These are phyloP conservation scores for Fusarium hainanense DNA, from an alignment of 2,329 filamentous ascomycete genomes.

Conservation along the genomic window DNA sequence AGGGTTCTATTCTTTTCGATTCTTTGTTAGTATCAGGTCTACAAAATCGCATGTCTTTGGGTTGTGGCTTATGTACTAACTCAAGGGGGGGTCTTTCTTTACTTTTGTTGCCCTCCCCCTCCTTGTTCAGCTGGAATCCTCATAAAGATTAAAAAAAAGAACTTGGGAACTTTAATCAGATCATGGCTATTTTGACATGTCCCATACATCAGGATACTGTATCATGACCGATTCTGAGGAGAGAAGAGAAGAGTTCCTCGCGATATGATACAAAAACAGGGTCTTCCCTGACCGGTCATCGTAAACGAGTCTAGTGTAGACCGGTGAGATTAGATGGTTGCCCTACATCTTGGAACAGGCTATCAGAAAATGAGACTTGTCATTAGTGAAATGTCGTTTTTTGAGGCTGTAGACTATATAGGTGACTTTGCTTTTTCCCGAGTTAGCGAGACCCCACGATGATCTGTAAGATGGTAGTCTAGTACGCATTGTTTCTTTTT, in stretches of 20 bases:
- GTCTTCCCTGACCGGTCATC: slow-evolving; percentile 11
- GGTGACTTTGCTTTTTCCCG: background rate
- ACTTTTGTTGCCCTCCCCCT: background rate
- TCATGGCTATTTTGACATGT: slow-evolving; percentile 1
- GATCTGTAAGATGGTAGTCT: slow-evolving; percentile 2
- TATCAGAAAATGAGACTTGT: slow-evolving; percentile 8
- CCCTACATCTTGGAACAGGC: background rate
- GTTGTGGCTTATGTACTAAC: slow-evolving; percentile 14
- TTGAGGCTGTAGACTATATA: background rate
- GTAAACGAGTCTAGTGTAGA: slow-evolving; percentile 1
- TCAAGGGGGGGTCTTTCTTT: background rate
- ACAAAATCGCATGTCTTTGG: slow-evolving; percentile 14
- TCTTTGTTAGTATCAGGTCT: background rate
- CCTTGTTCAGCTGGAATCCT: slow-evolving; percentile 10
- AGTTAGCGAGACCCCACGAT: background rate
- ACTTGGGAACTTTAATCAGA: slow-evolving; percentile 1
- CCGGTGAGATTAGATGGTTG: slow-evolving; percentile 16
- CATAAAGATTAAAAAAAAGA: background rate
- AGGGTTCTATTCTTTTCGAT: background rate
- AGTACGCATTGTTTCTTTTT: background rate
- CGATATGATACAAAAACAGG: background rate
- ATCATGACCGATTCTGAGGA: background rate
- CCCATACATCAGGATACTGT: background rate
- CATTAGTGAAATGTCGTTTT: slow-evolving; percentile 11
- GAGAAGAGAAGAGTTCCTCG: background rate